Conservation (phyloP, 306 rosid genomes). For the Abrus precatorius region DNA sequence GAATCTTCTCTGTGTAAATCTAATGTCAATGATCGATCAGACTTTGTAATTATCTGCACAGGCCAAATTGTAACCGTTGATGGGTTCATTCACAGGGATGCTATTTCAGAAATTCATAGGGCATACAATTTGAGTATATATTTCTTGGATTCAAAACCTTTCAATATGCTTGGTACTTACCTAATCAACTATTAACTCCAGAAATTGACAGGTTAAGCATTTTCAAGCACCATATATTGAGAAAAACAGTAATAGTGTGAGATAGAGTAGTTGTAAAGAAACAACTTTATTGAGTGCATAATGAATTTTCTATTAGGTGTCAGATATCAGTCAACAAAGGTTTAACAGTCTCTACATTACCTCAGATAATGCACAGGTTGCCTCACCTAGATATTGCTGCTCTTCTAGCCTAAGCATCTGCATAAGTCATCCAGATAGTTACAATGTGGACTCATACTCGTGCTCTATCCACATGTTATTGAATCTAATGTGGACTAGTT, state of each 20-base stretch:
- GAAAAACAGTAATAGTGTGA: constrained; percentile 25
- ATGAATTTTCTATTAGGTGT: constrained; percentile 32
- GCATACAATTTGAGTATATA: constrained; percentile 43
- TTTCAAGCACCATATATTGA: constrained; percentile 35
- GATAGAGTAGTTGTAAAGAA: constrained; percentile 19
- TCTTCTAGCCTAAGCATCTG: constrained; percentile 97
- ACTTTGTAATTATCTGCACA: constrained; percentile 85
- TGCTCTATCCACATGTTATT: constrained; percentile 35
- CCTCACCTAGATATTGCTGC: constrained; percentile 97
- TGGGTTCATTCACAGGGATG: constrained; percentile 36
- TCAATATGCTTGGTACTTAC: constrained; percentile 27
- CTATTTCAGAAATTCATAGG: constrained; percentile 37
- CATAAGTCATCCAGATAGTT: constrained; percentile 54
- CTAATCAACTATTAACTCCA: constrained; percentile 22
- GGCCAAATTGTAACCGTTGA: constrained; percentile 43
- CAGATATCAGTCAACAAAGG: constrained; percentile 23
- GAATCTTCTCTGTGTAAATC: constrained; percentile 76
- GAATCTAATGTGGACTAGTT: constrained; percentile 13
- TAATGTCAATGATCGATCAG: constrained; percentile 70
- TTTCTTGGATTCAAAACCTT: constrained; percentile 32
- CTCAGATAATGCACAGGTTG: constrained; percentile 87
- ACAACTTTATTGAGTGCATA: constrained; percentile 33
- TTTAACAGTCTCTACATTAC: constrained; percentile 59
- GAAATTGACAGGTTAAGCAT: constrained; percentile 30
- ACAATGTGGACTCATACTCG: constrained; percentile 41